These are phyloP conservation scores for Misopates orontium DNA, from an alignment of 257 asterid genomes.

Conservation along the genomic window DNA sequence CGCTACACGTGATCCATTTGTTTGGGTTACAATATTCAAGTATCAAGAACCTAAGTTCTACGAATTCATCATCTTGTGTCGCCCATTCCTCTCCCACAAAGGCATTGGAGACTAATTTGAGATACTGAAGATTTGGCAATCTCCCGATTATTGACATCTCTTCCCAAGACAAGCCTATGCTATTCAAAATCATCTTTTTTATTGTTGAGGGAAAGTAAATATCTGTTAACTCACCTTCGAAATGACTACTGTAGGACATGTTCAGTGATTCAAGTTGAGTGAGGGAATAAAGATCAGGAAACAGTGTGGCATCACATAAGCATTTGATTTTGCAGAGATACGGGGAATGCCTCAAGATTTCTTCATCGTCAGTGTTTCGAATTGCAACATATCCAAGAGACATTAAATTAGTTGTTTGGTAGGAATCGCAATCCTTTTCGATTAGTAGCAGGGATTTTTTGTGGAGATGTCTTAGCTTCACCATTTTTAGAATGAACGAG, in stretches of 20 bases:
- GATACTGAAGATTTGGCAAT: no score
- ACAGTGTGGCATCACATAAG: background rate
- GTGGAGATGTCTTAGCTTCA: no score
- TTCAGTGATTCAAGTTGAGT: conserved; percentile 14
- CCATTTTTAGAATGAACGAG: conserved; percentile 1
- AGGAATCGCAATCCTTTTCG: background rate
- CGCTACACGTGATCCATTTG: no score
- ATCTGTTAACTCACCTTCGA: background rate
- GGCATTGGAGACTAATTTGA: no score
- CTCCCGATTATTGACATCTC: no score
- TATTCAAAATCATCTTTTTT: no score
- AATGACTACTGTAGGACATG: background rate
- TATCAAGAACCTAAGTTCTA: no score
- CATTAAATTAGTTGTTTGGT: background rate
- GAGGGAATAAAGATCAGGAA: conserved; percentile 11
- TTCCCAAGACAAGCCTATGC: no score
- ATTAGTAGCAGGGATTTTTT: conserved; percentile 15
- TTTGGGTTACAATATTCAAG: no score
- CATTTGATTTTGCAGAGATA: conserved; percentile 15
- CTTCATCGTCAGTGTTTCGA: background rate
- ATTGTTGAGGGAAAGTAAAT: conserved; percentile 6
- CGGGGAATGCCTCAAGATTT: background rate
- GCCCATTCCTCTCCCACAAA: no score
- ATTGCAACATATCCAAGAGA: background rate
- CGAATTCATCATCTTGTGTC: no score